Percentiles rank a stretch among this genome's conserved stretches.
Evolutionary conservation across 225 moss, liverwort and hornwort genomes (phyloP).

Genomic region (Pseudoscleropodium purum): DNA sequence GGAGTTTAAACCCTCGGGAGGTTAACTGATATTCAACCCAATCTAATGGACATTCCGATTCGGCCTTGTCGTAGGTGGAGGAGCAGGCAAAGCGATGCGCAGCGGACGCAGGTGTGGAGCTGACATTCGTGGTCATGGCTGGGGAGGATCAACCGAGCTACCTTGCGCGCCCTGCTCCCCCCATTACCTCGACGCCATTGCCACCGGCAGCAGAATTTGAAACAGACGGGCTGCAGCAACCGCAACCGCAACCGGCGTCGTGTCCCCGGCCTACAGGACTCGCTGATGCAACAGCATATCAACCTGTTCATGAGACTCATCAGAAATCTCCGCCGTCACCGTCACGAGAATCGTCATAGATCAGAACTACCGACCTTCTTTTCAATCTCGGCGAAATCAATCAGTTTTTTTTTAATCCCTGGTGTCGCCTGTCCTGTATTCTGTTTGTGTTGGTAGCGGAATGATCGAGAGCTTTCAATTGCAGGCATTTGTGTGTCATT

Average conservation of each 20-base stretch:
- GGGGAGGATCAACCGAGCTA: slow-evolving; percentile 36
- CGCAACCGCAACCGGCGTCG: background rate
- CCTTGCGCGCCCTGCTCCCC: slow-evolving; percentile 2
- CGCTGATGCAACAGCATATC: background rate
- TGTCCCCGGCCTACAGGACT: background rate
- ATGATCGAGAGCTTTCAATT: no score
- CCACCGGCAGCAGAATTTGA: background rate
- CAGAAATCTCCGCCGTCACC: background rate
- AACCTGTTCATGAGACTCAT: background rate
- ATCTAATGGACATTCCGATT: background rate
- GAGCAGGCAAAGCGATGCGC: background rate
- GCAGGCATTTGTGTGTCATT: background rate
- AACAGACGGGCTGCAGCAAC: background rate
- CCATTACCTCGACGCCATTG: background rate
- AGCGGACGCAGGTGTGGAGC: background rate
- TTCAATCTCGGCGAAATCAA: background rate
- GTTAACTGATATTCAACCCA: no score
- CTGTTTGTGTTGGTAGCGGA: background rate
- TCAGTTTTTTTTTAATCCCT: background rate
- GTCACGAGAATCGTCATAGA: background rate
- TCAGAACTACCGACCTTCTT: no score
- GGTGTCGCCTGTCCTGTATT: background rate
- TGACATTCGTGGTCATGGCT: slow-evolving; percentile 43
- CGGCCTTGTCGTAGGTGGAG: background rate
- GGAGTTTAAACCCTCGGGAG: background rate